A percentile compares a stretch with the other conserved stretches of the same genome.
phyloP scores from a whole-genome alignment of 2,329 filamentous ascomycete genomes.

The Paramyrothecium roridum region DNA sequence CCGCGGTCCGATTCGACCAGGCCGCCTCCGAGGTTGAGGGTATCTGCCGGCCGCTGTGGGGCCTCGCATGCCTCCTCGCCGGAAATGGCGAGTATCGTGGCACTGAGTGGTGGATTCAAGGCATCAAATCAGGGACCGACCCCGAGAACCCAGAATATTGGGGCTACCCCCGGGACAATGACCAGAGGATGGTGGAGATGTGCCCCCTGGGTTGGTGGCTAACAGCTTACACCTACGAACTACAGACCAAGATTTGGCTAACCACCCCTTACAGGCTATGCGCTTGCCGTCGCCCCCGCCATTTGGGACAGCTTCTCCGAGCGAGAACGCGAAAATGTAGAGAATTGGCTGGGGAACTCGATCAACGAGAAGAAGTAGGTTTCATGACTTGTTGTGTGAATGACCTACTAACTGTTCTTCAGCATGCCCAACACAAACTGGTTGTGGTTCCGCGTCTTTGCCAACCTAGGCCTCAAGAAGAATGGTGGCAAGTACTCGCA shows the following conservation, averaged over 20 bases:
- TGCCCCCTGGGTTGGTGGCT: conserved; percentile 60
- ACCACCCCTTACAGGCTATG: conserved; percentile 48
- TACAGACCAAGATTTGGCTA: neutral
- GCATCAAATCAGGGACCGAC: conserved; percentile 68
- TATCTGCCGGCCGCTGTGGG: conserved; percentile 73
- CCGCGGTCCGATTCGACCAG: conserved; percentile 75
- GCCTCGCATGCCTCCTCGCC: conserved; percentile 65
- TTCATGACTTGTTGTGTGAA: too few relatives aligned
- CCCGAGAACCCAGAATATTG: conserved; percentile 70
- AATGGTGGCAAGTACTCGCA: conserved; percentile 71
- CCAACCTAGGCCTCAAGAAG: conserved; percentile 73
- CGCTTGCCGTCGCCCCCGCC: conserved; percentile 64
- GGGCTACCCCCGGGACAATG: conserved; percentile 72
- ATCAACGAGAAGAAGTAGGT: conserved; percentile 72
- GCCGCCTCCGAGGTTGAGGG: conserved; percentile 75
- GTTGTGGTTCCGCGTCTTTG: conserved; percentile 84
- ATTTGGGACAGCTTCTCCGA: conserved; percentile 66
- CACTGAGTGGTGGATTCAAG: conserved; percentile 62
- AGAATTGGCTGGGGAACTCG: conserved; percentile 68
- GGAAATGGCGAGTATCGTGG: conserved; percentile 64
- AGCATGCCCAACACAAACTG: conserved; percentile 69
- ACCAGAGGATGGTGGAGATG: conserved; percentile 84
- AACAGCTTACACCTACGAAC: neutral
- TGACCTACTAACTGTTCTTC: neutral
- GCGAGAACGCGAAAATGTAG: conserved; percentile 62